Evolutionary conservation across 441 rosid species (phyloP).

Genomic region (Mallotus repandus): DNA sequence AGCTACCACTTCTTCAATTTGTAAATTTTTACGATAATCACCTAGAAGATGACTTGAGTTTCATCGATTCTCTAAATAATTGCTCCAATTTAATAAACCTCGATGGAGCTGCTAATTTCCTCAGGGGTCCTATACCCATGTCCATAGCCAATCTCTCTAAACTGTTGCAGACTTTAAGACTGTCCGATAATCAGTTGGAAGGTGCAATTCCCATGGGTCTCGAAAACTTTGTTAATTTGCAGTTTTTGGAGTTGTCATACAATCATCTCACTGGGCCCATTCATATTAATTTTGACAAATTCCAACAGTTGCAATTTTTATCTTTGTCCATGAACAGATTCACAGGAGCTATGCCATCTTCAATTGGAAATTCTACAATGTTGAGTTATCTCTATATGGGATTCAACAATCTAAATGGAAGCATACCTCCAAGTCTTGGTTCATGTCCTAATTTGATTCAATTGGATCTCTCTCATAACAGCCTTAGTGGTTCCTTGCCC

Average conservation of each 20-base stretch:
- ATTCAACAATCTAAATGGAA: background rate
- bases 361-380: background rate
- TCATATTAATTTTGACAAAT: background rate
- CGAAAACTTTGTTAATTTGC: background rate
- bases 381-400: background rate
- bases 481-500: background rate
- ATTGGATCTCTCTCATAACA: background rate
- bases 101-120: background rate
- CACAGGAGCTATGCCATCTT: background rate
- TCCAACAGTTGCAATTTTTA: background rate
- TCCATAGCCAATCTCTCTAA: slow-evolving; percentile 6
- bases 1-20: background rate
- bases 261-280: background rate
- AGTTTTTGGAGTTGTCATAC: background rate
- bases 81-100: background rate
- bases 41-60: background rate
- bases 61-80: slow-evolving; percentile 1
- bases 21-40: background rate
- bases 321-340: background rate
- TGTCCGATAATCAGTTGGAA: background rate
- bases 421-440: slow-evolving; percentile 13
- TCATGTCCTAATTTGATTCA: background rate
- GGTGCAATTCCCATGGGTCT: background rate
- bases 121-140: background rate
- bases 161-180: background rate